Evolutionary conservation across 2,329 filamentous ascomycete species (phyloP), one percentile per base, ranked within the genome.

Genomic region (Diaporthe humulicola): DNA sequence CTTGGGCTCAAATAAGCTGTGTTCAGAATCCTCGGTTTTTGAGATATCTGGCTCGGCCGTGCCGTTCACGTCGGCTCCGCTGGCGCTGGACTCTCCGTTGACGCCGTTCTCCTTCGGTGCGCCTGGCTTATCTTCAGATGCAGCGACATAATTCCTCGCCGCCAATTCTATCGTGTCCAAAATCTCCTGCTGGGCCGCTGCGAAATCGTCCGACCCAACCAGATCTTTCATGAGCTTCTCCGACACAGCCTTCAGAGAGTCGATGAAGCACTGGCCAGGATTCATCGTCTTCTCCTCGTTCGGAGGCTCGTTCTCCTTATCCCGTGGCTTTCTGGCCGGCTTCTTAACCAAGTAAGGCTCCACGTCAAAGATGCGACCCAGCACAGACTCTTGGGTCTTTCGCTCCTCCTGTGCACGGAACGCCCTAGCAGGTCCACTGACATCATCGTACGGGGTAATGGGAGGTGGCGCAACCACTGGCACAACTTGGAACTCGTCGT

Each of bases 401-500:
- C 86, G 86, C 78, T 90, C 88, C 78, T 91, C 87, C 61, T 88
- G 86, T 0, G 88, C 88, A 19, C 85, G 84, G 69, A 87, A 86
- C 0, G 81, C 82, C 75, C 87, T 89, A 15, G 85, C 85, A 4
- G 87, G 84, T 2, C 83, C 85, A 70, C 81, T 85, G 19, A 82
- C 78, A 48, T 87, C 86, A 38, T 83, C 82, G 40, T 77, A 77
- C 82, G 64, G 77, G 79, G 10, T 78, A 79, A 67, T 76, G 70
- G 36, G 78, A 19, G 75, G 73, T 22, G 56, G 66, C 33, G 78
- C 73, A 1, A 78, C 74, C 60, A 81, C 77, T 1, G 86, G 85
- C 8, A 85, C 79, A 12, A 86, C 84, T 71, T 88, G 85, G 74
- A 90, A 88, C 19, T 91, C 89, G 73, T 90, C 88, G 50, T 91